Percentiles rank a stretch among this genome's conserved stretches.
These are phyloP conservation scores for Didymosphaeria variabile DNA, from an alignment of 2,329 filamentous ascomycete species.

Conservation along the genomic window DNA sequence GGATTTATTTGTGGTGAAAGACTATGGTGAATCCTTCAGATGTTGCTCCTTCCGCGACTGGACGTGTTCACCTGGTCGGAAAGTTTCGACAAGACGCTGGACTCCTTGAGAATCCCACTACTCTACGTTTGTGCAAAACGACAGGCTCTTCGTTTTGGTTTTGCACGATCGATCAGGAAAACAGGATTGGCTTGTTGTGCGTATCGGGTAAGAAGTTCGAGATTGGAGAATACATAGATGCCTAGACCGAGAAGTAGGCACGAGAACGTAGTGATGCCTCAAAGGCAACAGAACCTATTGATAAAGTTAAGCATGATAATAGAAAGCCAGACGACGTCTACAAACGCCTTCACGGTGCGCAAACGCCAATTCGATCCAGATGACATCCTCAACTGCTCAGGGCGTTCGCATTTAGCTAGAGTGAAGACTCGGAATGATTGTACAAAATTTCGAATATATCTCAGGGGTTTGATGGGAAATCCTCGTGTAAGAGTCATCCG, in stretches of 20 bases:
- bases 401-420: background rate
- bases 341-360: background rate
- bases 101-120: too few relatives aligned
- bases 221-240: too few relatives aligned
- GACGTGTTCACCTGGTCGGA: background rate
- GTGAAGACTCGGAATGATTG: background rate
- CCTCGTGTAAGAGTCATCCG: too few relatives aligned
- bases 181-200: too few relatives aligned
- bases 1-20: background rate
- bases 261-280: background rate
- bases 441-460: too few relatives aligned
- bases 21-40: background rate
- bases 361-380: background rate
- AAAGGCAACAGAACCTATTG: background rate
- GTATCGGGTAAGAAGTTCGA: too few relatives aligned
- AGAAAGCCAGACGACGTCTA: background rate
- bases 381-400: background rate
- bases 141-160: too few relatives aligned
- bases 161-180: too few relatives aligned
- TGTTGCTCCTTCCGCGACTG: background rate
- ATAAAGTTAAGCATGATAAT: too few relatives aligned
- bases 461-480: too few relatives aligned
- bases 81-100: background rate
- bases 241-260: too few relatives aligned
- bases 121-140: fast-evolving